phyloP scores from a whole-genome alignment of 164 flowering plant species.

The Vitis labrusca region DNA sequence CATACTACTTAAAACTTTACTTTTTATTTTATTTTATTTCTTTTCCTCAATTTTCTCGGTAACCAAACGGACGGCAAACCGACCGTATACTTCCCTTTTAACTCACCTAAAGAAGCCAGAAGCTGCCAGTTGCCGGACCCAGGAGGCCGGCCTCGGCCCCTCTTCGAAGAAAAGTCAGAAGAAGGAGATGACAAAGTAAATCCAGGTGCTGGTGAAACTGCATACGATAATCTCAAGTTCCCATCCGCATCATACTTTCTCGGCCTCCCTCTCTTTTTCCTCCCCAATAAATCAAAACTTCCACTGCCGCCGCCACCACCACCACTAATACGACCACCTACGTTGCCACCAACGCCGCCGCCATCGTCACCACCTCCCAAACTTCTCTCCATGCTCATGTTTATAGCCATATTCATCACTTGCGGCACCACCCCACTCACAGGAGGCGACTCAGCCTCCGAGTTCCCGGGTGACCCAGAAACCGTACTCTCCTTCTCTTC shows the following conservation, averaged over 20 bases:
- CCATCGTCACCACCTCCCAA: constrained; percentile 9
- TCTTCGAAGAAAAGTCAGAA: constrained; percentile 30
- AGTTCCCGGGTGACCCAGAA: constrained; percentile 40
- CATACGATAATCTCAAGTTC: constrained; percentile 30
- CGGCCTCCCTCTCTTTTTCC: constrained; percentile 84
- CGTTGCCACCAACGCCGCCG: constrained; percentile 20
- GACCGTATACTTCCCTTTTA: background rate
- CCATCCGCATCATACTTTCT: constrained; percentile 81
- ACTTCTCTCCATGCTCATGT: constrained; percentile 24
- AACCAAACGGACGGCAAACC: constrained; percentile 4
- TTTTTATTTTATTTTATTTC: background rate
- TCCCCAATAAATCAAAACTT: constrained; percentile 23
- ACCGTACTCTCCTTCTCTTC: constrained; percentile 57
- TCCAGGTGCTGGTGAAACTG: constrained; percentile 26
- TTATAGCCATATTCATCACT: background rate
- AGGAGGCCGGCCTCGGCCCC: constrained; percentile 66
- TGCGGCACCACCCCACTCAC: constrained; percentile 15
- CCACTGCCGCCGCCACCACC: constrained; percentile 5
- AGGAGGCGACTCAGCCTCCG: constrained; percentile 45
- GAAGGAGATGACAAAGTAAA: constrained; percentile 24
- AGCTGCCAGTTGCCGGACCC: constrained; percentile 66
- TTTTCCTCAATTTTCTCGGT: constrained; percentile 15
- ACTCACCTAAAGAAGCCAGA: constrained; percentile 66
- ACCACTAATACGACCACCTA: background rate
- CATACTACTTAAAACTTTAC: background rate